Evolutionary conservation across 257 asterid species (phyloP), one percentile per base, ranked within the genome.

Genomic region (Gentiana straminea): DNA sequence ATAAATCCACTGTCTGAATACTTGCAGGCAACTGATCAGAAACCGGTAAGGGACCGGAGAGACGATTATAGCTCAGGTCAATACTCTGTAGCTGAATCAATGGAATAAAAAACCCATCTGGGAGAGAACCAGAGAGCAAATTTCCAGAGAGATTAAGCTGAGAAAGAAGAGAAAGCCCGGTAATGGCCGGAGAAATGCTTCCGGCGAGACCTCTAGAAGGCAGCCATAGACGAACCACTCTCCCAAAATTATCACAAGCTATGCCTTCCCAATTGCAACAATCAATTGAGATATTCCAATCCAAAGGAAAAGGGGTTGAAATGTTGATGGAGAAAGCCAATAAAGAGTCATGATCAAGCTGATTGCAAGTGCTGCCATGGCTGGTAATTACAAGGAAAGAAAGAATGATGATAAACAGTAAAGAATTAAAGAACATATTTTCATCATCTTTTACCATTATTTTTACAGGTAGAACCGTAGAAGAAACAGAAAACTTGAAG

Each of bases 201-300:
- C 96, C 96, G 0, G 33, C 53, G 7, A 90, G 83, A 62, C 88
- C 85, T 49, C 81, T 68, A 2, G 86, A 77, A 10, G 97, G 94
- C 10, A 86, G 84, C 76, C 52, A 70, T 7, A 89, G 75, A 39
- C 57, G 33, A 55, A 54, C 70, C 3, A 89, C 94, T 33, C 84
- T 66, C 12, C 74, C 88, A 3, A 35, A 63, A n/a, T n/a, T 65
- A 50, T 89, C 95, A 69, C 95, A 89, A 12, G 51, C 62, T 4
- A 89, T 58, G 4, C 98, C 98, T 57, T 86, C 96, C 98, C 98
- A 84, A 43, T 12, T 51, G 72, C 98, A 90, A 73, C 98, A 90
- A 62, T 90, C 91, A 24, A 15, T n/a, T 3, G 83, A 57, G 41
- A 59, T 35, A 3, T 68, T 69, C 98, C 98, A 90, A 47, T 74